These are phyloP conservation scores for Candida coleopterorum DNA, from an alignment of 805 yeast genomes.

Conservation along the genomic window DNA sequence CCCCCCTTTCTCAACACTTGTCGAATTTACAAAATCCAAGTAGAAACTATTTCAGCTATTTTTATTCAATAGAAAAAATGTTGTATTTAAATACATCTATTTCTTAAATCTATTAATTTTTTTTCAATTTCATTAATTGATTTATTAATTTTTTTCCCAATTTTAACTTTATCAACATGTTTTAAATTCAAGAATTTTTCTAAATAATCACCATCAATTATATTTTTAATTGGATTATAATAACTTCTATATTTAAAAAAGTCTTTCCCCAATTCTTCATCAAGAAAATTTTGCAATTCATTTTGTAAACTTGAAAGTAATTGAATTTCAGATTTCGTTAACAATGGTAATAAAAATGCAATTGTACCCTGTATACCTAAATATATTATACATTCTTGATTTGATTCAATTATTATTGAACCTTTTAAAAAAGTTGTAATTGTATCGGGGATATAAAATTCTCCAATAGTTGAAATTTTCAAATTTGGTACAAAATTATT, in stretches of 20 bases:
- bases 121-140: conserved; percentile 46
- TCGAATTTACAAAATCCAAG: too few relatives aligned
- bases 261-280: conserved; percentile 57
- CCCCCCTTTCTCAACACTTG: too few relatives aligned
- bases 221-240: conserved; percentile 71
- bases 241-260: conserved; percentile 68
- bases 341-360: conserved; percentile 68
- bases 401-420: conserved; percentile 49
- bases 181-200: conserved; percentile 47
- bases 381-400: conserved; percentile 59
- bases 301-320: conserved; percentile 54
- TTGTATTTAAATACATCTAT: conserved; percentile 28
- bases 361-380: conserved; percentile 79
- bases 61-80: background rate
- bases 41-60: background rate
- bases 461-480: conserved; percentile 48
- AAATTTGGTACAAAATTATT: conserved; percentile 43
- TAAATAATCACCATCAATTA: conserved; percentile 85
- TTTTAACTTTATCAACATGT: conserved; percentile 27
- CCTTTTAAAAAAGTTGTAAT: conserved; percentile 58
- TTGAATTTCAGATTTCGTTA: conserved; percentile 55
- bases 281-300: conserved; percentile 27
- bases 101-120: conserved; percentile 49
- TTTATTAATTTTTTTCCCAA: conserved; percentile 42
- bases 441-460: conserved; percentile 67